Evolutionary conservation across 1,284 basidiomycete genomes (phyloP).

Genomic region (Exobasidium rhododendri): DNA sequence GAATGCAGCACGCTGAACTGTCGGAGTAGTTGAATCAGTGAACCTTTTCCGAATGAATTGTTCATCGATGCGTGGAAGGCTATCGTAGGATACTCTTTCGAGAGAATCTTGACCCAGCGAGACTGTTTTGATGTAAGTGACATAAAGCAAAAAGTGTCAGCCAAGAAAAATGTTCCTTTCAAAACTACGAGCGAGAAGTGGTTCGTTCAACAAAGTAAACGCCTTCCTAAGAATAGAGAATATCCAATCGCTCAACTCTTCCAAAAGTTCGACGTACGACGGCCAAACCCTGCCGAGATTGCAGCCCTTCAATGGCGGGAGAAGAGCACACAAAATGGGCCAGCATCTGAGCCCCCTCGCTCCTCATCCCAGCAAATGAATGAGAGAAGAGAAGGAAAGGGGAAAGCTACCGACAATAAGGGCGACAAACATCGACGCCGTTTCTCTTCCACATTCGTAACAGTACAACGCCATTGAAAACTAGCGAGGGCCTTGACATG

Average conservation of each 20-base stretch:
- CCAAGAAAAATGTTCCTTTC: constrained; percentile 36
- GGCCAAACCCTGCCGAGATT: constrained; percentile 36
- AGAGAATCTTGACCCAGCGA: constrained; percentile 93
- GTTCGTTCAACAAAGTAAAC: too few relatives aligned
- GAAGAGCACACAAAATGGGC: constrained; percentile 26
- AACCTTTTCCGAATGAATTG: constrained; percentile 98
- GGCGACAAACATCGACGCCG: constrained; percentile 56
- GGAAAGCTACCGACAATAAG: constrained; percentile 51
- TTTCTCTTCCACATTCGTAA: constrained; percentile 66
- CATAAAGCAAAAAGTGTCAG: neutral
- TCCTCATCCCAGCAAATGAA: too few relatives aligned
- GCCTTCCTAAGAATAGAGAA: neutral
- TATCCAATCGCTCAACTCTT: constrained; percentile 44
- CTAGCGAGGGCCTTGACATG: constrained; percentile 53
- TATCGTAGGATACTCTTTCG: constrained; percentile 88
- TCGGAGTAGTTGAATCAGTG: constrained; percentile 90
- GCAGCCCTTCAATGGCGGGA: constrained; percentile 54
- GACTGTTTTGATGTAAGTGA: too few relatives aligned
- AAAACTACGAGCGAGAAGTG: constrained; percentile 45
- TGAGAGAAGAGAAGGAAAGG: too few relatives aligned
- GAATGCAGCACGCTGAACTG: constrained; percentile 96
- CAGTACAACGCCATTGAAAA: constrained; percentile 56
- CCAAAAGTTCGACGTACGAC: constrained; percentile 39
- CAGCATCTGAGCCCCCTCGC: constrained; percentile 39
- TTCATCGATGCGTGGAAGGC: constrained; percentile 99